A percentile compares a stretch with the other conserved stretches of the same genome.
These are phyloP conservation scores for Scalesia atractyloides DNA, from an alignment of 129 eudicot species.

Conservation along the genomic window DNA sequence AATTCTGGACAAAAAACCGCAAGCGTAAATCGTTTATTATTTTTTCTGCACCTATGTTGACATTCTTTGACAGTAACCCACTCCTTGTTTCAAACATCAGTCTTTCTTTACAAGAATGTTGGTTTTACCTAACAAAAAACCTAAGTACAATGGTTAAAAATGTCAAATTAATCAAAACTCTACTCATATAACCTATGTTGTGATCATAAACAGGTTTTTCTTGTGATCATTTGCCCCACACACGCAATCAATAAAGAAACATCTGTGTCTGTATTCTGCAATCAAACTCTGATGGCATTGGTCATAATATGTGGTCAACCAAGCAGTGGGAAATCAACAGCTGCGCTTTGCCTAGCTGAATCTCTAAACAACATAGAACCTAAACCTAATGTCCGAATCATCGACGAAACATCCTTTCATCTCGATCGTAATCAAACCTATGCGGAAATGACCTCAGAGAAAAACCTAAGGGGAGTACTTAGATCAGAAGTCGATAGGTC, in stretches of 20 bases:
- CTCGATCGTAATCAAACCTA: constrained; percentile 85
- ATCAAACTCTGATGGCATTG: constrained; percentile 63
- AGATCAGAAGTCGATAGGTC: constrained; percentile 98
- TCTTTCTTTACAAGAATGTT: not conserved
- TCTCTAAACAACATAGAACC: constrained; percentile 66
- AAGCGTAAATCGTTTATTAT: too few relatives aligned
- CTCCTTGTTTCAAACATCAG: too few relatives aligned
- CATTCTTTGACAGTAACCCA: too few relatives aligned
- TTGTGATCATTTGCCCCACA: too few relatives aligned
- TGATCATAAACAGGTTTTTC: constrained; percentile 27
- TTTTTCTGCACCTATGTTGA: too few relatives aligned
- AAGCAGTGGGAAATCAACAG: constrained; percentile 91
- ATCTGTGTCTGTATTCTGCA: not conserved
- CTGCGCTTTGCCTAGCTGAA: constrained; percentile 73
- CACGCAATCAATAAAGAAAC: constrained; percentile 4
- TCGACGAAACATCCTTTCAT: constrained; percentile 80
- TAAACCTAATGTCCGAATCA: constrained; percentile 58
- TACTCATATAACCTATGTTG: constrained; percentile 4
- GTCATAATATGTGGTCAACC: constrained; percentile 97
- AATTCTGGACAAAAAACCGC: too few relatives aligned
- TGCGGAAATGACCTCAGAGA: constrained; percentile 87
- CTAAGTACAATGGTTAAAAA: not conserved
- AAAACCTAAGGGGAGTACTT: constrained; percentile 88
- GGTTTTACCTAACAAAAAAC: not conserved
- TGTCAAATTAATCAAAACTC: not conserved